Base-by-base conservation (phyloP, 495 filamentous ascomycete genomes). In the Aspergillus ostianus region DNA sequence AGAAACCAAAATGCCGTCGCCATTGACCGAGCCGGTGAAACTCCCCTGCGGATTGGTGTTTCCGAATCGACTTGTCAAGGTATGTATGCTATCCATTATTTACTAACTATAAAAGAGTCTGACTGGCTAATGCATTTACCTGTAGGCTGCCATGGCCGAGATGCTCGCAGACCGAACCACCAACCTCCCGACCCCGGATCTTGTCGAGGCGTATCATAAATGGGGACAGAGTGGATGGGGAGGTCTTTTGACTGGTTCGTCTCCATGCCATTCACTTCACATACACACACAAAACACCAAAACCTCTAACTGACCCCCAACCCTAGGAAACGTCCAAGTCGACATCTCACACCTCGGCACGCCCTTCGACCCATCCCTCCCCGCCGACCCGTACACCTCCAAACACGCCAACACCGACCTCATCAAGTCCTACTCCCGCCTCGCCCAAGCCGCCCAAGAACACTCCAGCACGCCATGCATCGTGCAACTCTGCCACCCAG, bases 401-500 rank as follows among this genome's bases (percentile, higher is more conserved):
- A 56, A 67, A 21, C 63, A 74, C n/a, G 58, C 58, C 3, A 66
- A 70, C 51, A 60, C 63, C 13, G 58, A 63, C 27, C 64, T 77
- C 0, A 36, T 81, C 47, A 63, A 66, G 0, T 59, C 67, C 29
- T 85, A 79, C 76, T 76, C 72, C 53, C 67, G 71, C 47, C 85
- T 79, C 64, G 83, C 83, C 12, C 56, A 68, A 9, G 65, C 77
- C 45, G 69, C 66, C 61, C 77, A 84, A 57, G 67, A 74, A 19
- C 66, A 78, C 48, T 2, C 23, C 23, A 78, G 75, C 23, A 77
- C 82, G 3, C 79, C 82, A 0, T 62, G 73, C 10, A 71, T 87
- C 29, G 75, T 84, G 2, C 84, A 88, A 60, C 64, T 87, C 56
- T 80, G 76, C 64, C 85, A 88, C 56, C 82, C 84, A 0, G 84